Conservation (phyloP, 352 stramenopile species). For the Pythium utonaiense region DNA sequence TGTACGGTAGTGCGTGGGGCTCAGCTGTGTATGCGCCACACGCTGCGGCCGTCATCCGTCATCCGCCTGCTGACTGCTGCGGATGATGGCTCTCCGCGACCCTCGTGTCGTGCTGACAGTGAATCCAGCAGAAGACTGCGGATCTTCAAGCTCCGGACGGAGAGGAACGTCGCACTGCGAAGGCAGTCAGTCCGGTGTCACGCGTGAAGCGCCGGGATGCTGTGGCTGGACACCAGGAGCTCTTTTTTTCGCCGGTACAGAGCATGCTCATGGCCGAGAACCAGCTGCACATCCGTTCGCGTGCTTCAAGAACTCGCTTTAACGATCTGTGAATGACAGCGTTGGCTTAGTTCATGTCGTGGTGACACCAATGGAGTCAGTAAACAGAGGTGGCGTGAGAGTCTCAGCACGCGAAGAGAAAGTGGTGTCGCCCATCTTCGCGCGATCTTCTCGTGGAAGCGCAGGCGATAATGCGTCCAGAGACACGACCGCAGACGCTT, state of each 20-base stretch:
- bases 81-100: no score
- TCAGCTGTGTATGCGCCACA: no score
- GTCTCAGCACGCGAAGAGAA: not conserved
- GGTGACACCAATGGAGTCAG: not conserved
- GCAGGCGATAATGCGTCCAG: not conserved
- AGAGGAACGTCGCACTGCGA: no score
- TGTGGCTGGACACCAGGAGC: not conserved
- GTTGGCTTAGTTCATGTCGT: no score
- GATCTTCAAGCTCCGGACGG: no score
- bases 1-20: not conserved
- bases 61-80: no score
- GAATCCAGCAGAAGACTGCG: no score
- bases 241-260: not conserved
- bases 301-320: conserved; percentile 13
- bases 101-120: no score
- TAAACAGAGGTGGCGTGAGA: not conserved
- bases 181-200: no score
- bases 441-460: not conserved
- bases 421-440: not conserved
- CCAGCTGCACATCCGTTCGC: not conserved
- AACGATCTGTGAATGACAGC: not conserved
- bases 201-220: not conserved
- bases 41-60: no score
- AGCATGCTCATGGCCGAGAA: conserved; percentile 6
- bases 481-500: not conserved